Evolutionary conservation across 306 rosid species (phyloP).

Genomic region (Begonia loranthoides): DNA sequence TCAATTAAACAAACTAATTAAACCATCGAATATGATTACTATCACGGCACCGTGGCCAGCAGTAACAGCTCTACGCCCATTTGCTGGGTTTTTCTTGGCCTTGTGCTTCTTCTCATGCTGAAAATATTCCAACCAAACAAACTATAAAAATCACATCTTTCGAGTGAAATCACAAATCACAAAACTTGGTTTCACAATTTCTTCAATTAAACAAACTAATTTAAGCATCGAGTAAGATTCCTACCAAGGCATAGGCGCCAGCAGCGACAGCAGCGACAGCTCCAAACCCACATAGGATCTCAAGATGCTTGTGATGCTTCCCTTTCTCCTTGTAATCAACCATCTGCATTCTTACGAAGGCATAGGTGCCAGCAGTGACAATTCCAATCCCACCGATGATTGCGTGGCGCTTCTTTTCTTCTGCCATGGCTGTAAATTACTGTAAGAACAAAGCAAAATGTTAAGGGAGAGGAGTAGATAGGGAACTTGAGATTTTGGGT

Average conservation of each 20-base stretch:
- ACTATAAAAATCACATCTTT: background rate
- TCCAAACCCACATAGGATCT: slow-evolving; percentile 38
- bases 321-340: slow-evolving; percentile 47
- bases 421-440: slow-evolving; percentile 31
- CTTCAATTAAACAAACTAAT: background rate
- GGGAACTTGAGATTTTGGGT: background rate
- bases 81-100: slow-evolving; percentile 41
- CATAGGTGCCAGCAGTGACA: too few relatives aligned
- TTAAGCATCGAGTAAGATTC: background rate
- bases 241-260: slow-evolving; percentile 60
- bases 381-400: too few relatives aligned
- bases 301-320: slow-evolving; percentile 46
- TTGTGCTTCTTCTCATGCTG: slow-evolving; percentile 65
- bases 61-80: too few relatives aligned
- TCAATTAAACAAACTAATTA: too few relatives aligned
- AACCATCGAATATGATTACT: background rate
- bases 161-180: background rate
- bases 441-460: background rate
- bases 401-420: slow-evolving; percentile 36
- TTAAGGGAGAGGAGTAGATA: background rate
- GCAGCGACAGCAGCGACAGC: slow-evolving; percentile 31
- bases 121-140: background rate
- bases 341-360: slow-evolving; percentile 28
- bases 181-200: too few relatives aligned
- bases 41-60: slow-evolving; percentile 53